phyloP scores from a whole-genome alignment of 2,329 filamentous ascomycete genomes.

The Laburnicola sp. region DNA sequence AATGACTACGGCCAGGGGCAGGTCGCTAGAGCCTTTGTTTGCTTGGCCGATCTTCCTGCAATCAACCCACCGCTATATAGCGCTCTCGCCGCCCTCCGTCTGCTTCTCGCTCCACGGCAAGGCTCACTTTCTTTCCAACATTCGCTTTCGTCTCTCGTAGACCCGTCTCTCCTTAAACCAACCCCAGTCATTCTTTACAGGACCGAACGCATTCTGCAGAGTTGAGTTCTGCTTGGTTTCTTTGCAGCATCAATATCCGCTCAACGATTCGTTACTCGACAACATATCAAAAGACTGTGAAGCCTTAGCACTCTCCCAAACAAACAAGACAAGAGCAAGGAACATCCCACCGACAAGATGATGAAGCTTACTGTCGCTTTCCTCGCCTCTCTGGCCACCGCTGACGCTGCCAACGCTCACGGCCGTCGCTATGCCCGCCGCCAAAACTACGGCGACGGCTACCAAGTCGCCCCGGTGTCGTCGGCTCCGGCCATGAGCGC shows the following conservation, averaged over 20 bases:
- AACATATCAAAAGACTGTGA: constrained; percentile 12
- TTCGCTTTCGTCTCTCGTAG: constrained; percentile 41
- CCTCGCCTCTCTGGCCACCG: constrained; percentile 36
- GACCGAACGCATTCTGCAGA: constrained; percentile 30
- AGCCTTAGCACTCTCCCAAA: constrained; percentile 20
- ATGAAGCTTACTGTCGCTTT: constrained; percentile 42
- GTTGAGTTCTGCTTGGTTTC: constrained; percentile 36
- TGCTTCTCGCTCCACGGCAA: constrained; percentile 37
- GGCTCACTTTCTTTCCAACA: constrained; percentile 40
- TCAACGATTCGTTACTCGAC: constrained; percentile 17
- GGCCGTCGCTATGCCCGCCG: constrained; percentile 35
- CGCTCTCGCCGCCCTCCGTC: constrained; percentile 17
- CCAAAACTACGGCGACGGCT: constrained; percentile 19
- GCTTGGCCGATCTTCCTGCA: constrained; percentile 35
- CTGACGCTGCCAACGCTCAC: constrained; percentile 36
- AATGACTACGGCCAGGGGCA: constrained; percentile 43
- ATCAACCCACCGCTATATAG: constrained; percentile 39
- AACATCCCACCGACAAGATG: constrained; percentile 30
- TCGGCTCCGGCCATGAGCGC: constrained; percentile 3
- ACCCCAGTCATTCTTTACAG: constrained; percentile 46
- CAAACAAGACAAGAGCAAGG: constrained; percentile 30
- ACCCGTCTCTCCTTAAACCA: constrained; percentile 40
- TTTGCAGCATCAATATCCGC: constrained; percentile 29
- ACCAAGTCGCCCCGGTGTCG: constrained; percentile 4
- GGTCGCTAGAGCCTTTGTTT: constrained; percentile 19